phyloP scores from a whole-genome alignment of 2,329 filamentous ascomycete genomes.

The Aspergillus brunneoviolaceus region DNA sequence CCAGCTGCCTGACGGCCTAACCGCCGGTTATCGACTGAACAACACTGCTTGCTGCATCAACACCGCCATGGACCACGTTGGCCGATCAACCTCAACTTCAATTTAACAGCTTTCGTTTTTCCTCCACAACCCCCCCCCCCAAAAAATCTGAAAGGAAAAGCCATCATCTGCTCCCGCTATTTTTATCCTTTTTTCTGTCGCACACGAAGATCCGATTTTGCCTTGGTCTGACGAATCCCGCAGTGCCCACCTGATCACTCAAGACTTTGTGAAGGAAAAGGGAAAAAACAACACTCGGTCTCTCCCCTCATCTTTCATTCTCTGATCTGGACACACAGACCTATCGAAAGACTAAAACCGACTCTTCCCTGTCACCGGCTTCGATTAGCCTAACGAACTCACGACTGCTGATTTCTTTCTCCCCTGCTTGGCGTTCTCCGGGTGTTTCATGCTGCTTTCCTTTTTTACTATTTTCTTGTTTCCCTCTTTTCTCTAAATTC shows the following conservation, averaged over 20 bases:
- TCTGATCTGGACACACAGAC: conserved; percentile 3
- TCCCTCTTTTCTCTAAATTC: neutral
- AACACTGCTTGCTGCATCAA: conserved; percentile 14
- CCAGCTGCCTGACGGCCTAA: conserved; percentile 27
- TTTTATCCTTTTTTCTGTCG: neutral
- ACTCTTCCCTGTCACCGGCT: conserved; percentile 4
- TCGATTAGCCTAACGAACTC: conserved; percentile 11
- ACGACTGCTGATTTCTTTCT: conserved; percentile 11
- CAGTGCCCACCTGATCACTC: neutral
- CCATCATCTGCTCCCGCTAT: conserved; percentile 2
- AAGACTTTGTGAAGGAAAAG: neutral
- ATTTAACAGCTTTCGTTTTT: conserved; percentile 10
- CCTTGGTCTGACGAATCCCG: neutral
- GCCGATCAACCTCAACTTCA: conserved; percentile 17
- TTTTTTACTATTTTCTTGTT: neutral
- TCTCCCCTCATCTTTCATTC: conserved; percentile 5
- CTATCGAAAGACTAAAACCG: conserved; percentile 1
- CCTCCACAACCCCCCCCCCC: neutral
- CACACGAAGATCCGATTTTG: neutral
- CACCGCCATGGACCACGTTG: conserved; percentile 29
- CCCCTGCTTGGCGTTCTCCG: conserved; percentile 14
- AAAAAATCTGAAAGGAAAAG: neutral
- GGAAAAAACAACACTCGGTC: neutral
- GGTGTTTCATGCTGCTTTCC: conserved; percentile 1
- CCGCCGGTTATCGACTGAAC: conserved; percentile 11